Evolutionary conservation across 495 filamentous ascomycete species (phyloP).

Genomic region (Usnea hakonensis): DNA sequence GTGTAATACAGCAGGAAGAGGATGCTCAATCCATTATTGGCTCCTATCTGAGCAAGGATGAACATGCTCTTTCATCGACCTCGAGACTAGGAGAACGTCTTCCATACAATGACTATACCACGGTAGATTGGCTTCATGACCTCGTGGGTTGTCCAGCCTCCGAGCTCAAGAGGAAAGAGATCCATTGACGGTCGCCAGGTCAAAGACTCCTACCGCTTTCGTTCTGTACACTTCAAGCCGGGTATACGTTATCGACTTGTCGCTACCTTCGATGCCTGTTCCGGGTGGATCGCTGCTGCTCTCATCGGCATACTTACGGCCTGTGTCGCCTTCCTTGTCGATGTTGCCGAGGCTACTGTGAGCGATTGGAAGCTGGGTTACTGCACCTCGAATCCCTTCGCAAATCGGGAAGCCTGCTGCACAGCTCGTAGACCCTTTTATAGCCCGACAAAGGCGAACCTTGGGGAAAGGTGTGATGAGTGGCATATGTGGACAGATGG

Average conservation of each 20-base stretch:
- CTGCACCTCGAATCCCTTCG: conserved; percentile 40
- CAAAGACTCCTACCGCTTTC: conserved; percentile 49
- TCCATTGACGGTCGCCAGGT: conserved; percentile 30
- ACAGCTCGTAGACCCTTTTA: conserved; percentile 27
- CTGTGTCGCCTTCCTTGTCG: conserved; percentile 47
- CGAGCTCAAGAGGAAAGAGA: neutral
- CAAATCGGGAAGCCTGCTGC: conserved; percentile 44
- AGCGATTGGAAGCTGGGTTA: conserved; percentile 50
- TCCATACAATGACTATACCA: conserved; percentile 51
- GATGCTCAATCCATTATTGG: conserved; percentile 30
- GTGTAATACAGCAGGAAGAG: conserved; percentile 28
- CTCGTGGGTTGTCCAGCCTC: conserved; percentile 29
- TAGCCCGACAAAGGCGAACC: conserved; percentile 16
- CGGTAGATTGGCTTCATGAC: conserved; percentile 54
- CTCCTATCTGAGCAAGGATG: conserved; percentile 35
- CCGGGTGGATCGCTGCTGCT: conserved; percentile 46
- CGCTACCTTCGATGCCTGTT: conserved; percentile 36
- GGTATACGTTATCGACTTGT: conserved; percentile 32
- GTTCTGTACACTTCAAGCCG: conserved; percentile 33
- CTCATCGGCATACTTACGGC: conserved; percentile 49
- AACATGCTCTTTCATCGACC: conserved; percentile 35
- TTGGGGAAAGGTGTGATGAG: conserved; percentile 30
- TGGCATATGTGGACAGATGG: conserved; percentile 40
- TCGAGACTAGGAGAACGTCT: conserved; percentile 47
- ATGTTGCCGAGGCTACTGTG: conserved; percentile 43